Percentiles rank a stretch among this genome's conserved stretches.
Conservation (phyloP, 352 stramenopile genomes). For the Phytophthora lateralis region DNA sequence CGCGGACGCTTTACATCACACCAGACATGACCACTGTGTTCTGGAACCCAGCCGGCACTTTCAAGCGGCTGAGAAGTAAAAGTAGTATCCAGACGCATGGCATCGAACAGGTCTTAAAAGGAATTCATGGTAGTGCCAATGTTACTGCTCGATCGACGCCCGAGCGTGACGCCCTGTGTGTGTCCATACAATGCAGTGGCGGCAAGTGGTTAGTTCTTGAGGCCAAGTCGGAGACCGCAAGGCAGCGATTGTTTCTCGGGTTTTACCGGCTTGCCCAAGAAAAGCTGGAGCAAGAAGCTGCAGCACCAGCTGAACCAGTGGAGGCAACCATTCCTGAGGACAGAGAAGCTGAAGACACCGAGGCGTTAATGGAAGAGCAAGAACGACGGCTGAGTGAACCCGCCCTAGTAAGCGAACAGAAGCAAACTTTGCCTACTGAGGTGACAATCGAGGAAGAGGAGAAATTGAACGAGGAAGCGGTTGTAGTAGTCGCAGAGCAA, state of each 20-base stretch:
- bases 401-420: too few relatives aligned
- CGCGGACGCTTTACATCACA: conserved; percentile 63
- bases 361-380: neutral
- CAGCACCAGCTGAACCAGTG: neutral
- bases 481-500: neutral
- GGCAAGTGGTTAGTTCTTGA: conserved; percentile 60
- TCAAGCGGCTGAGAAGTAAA: conserved; percentile 52
- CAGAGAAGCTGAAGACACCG: conserved; percentile 8
- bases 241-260: conserved; percentile 52
- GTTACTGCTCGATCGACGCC: conserved; percentile 6
- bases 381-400: neutral
- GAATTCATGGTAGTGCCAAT: conserved; percentile 41
- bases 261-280: conserved; percentile 59
- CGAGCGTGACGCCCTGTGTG: conserved; percentile 33
- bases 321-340: conserved; percentile 2
- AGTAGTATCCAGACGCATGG: conserved; percentile 46
- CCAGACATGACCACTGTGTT: conserved; percentile 52
- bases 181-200: conserved; percentile 54
- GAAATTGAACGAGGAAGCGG: neutral
- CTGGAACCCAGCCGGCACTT: conserved; percentile 58
- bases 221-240: conserved; percentile 49
- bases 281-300: conserved; percentile 28
- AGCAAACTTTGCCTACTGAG: neutral
- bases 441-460: neutral
- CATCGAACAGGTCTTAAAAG: conserved; percentile 60